Evolutionary conservation across 176 grass and related monocot genomes (phyloP).

Genomic region (Alopecurus myosuroides): DNA sequence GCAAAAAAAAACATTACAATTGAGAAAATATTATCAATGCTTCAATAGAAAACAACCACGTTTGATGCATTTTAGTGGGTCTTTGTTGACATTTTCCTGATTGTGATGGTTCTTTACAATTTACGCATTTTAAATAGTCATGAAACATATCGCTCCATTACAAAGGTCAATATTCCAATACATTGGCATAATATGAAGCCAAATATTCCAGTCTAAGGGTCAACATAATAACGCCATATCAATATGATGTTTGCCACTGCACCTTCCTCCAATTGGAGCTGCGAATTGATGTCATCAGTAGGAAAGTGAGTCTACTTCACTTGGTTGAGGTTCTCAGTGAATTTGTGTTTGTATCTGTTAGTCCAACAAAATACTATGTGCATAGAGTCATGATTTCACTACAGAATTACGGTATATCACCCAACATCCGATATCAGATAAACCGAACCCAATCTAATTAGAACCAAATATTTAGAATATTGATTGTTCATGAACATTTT

Average conservation of each 20-base stretch:
- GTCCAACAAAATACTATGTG: not conserved
- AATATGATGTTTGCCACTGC: not conserved
- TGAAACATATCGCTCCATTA: not conserved
- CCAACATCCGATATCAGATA: not conserved
- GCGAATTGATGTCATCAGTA: not conserved
- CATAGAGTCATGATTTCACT: not conserved
- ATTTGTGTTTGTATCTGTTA: not conserved
- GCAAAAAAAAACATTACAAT: too few species aligned
- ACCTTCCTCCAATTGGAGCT: not conserved
- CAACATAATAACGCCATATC: not conserved
- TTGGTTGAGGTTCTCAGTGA: not conserved
- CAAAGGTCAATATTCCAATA: not conserved
- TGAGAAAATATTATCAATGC: too few species aligned
- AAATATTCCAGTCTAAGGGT: not conserved
- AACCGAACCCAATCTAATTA: not conserved
- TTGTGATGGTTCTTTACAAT: too few species aligned
- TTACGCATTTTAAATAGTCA: not conserved
- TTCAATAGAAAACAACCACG: too few species aligned
- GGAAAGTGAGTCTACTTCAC: not conserved
- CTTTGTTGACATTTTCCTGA: too few species aligned
- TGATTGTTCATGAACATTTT: slow-evolving; percentile 11
- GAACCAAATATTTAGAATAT: not conserved
- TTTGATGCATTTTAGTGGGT: too few species aligned
- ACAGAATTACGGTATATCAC: not conserved
- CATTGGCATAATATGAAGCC: not conserved